Evolutionary conservation across 176 grass and related monocot genomes (phyloP), one percentile per base, ranked within the genome.

Genomic region (Puccinellia tenuiflora): DNA sequence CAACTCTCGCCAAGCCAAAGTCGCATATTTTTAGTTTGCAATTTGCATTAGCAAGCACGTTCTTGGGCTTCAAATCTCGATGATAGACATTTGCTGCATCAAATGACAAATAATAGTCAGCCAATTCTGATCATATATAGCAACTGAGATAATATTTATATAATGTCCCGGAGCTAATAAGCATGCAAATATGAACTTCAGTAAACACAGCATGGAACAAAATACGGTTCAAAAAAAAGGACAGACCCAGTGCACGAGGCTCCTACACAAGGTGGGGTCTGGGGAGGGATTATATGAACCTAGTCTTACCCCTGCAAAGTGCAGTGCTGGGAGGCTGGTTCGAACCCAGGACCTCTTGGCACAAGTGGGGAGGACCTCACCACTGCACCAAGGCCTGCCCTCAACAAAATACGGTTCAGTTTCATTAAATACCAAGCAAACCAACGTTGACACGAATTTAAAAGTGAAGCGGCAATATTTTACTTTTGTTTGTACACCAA

Each of bases 11-110:
- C 68, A 86, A 73, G 45, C 84, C 84, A 17, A 86, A 86, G 33
- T 86, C 84, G 10, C 84, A 86, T 33, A 86, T 86, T 86, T 86
- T 86, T 13, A 86, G 68, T 80, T 86, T 86, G 68, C 84, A 86
- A 80, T 86, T 86, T 65, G 84, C 84, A 80, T 86, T 86, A 53
- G 84, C 84, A 74, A 86, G 84, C 51, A 86, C 26, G 14, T 86
- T 86, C 72, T 86, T 86, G 47, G 84, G 84, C 84, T 86, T 86
- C 35, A 86, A 78, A 86, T 86, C 84, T 52, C 84, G 68, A 45
- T 86, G 84, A 64, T 80, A 86, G 22, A 86, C 84, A 86, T 86
- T 86, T 64, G 84, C 84, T 86, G 77, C 77, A 65, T 75, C 16
- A 80, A 73, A 73, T 29, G 18, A 80, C 1, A 74, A 54, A 65